A percentile compares a stretch with the other conserved stretches of the same genome.
These are phyloP conservation scores for Elsinoe batatas DNA, from an alignment of 2,329 filamentous ascomycete species.

Conservation along the genomic window DNA sequence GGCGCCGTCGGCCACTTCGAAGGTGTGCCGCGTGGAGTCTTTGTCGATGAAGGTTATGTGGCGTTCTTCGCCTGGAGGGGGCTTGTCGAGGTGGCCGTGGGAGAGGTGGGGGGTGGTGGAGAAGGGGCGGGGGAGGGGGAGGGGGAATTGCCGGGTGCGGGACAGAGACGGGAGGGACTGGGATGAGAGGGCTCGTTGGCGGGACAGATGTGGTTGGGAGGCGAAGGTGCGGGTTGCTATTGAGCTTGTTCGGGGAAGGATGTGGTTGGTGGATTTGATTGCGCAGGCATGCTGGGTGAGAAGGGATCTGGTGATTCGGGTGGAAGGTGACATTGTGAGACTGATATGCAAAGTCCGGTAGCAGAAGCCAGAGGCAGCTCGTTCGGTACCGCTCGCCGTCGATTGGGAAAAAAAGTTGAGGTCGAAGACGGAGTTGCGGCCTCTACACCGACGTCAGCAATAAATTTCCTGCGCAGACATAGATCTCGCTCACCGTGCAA, in stretches of 20 bases:
- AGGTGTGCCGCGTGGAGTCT: constrained; percentile 63
- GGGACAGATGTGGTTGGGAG: constrained; percentile 10
- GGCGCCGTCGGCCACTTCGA: constrained; percentile 75
- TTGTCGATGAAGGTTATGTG: constrained; percentile 92
- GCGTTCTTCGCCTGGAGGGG: constrained; percentile 83
- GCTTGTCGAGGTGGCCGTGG: constrained; percentile 75
- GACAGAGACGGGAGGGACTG: not conserved
- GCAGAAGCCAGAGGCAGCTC: too few relatives aligned
- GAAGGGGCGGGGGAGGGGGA: constrained; percentile 43
- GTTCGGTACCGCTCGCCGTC: too few relatives aligned
- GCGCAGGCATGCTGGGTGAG: not conserved
- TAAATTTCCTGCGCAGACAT: not conserved
- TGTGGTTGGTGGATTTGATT: not conserved
- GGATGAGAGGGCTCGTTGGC: not conserved
- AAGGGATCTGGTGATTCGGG: not conserved
- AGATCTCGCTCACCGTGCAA: not conserved
- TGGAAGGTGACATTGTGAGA: not conserved
- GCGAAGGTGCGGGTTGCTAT: constrained; percentile 12
- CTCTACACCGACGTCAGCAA: constrained; percentile 7
- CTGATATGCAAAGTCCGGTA: too few relatives aligned
- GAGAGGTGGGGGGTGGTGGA: constrained; percentile 49
- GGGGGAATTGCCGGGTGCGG: not conserved
- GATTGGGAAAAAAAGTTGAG: not conserved
- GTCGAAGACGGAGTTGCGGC: not conserved
- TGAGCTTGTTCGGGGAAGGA: not conserved